Conservation (phyloP, 2,329 filamentous ascomycete genomes). For the Talaromyces sp. region DNA sequence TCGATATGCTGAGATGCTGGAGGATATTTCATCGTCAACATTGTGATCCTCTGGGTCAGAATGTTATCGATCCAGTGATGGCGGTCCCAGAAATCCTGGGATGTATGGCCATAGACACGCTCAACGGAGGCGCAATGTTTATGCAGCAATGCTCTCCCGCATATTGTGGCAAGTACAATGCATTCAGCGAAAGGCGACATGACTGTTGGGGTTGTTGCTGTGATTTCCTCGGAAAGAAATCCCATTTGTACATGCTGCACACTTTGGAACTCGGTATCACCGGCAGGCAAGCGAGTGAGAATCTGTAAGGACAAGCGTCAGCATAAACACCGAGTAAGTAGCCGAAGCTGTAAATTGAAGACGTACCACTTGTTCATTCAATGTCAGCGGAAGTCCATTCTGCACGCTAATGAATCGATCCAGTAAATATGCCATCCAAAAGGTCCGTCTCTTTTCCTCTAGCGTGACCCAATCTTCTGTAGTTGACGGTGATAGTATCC, state of each 20-base stretch:
- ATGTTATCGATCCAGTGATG: constrained; percentile 19
- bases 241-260: constrained; percentile 24
- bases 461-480: constrained; percentile 27
- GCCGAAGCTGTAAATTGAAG: background rate
- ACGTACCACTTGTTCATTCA: constrained; percentile 31
- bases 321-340: background rate
- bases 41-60: constrained; percentile 12
- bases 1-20: constrained; percentile 6
- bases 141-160: constrained; percentile 15
- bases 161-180: constrained; percentile 30
- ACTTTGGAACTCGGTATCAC: constrained; percentile 35
- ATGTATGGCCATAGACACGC: constrained; percentile 13
- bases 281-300: constrained; percentile 34
- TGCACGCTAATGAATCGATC: constrained; percentile 37
- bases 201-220: constrained; percentile 15
- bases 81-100: constrained; percentile 20
- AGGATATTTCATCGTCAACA: constrained; percentile 15
- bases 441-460: constrained; percentile 37
- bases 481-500: constrained; percentile 12
- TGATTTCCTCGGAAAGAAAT: constrained; percentile 33
- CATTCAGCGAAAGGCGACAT: constrained; percentile 32
- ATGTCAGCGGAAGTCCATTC: constrained; percentile 29
- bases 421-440: constrained; percentile 42
- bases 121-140: constrained; percentile 7
- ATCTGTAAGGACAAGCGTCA: constrained; percentile 15